These are phyloP conservation scores for Albizia julibrissin DNA, from an alignment of 306 rosid species.

Conservation along the genomic window DNA sequence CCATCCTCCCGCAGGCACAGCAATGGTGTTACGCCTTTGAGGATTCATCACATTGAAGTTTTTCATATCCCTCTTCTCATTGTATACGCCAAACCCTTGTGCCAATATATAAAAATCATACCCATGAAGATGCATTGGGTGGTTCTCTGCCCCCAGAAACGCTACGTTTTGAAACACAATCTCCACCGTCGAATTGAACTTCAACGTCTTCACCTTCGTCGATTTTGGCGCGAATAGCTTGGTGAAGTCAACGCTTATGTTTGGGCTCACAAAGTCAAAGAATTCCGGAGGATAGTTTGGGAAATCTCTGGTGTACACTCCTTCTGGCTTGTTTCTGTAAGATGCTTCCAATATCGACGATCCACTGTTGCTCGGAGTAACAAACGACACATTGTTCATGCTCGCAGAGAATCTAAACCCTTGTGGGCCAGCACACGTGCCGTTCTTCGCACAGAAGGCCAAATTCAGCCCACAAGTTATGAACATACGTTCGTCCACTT, in stretches of 20 bases:
- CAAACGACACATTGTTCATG: conserved; percentile 80
- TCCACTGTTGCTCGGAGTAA: conserved; percentile 32
- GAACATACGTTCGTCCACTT: conserved; percentile 59
- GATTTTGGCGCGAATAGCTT: conserved; percentile 49
- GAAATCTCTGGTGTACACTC: conserved; percentile 57
- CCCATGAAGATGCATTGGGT: conserved; percentile 67
- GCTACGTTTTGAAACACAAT: conserved; percentile 60
- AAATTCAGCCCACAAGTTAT: conserved; percentile 43
- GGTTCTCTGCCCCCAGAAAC: conserved; percentile 40
- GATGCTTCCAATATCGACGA: conserved; percentile 57
- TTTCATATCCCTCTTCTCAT: conserved; percentile 26
- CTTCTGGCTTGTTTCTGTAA: conserved; percentile 10
- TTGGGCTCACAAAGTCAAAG: conserved; percentile 46
- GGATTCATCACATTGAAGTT: conserved; percentile 60
- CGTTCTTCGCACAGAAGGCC: conserved; percentile 16
- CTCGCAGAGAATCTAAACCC: conserved; percentile 45
- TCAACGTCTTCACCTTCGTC: conserved; percentile 58
- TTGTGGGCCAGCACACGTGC: conserved; percentile 1
- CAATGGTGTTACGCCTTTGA: conserved; percentile 59
- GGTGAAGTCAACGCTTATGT: not conserved
- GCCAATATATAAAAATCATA: conserved; percentile 66
- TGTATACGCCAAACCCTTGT: conserved; percentile 69
- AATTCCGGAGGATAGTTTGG: conserved; percentile 43
- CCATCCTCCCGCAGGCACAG: conserved; percentile 75
- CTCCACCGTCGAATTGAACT: conserved; percentile 61